Evolutionary conservation across 2,329 filamentous ascomycete species (phyloP), one percentile per base, ranked within the genome.

Genomic region (Fusarium abutilonis): DNA sequence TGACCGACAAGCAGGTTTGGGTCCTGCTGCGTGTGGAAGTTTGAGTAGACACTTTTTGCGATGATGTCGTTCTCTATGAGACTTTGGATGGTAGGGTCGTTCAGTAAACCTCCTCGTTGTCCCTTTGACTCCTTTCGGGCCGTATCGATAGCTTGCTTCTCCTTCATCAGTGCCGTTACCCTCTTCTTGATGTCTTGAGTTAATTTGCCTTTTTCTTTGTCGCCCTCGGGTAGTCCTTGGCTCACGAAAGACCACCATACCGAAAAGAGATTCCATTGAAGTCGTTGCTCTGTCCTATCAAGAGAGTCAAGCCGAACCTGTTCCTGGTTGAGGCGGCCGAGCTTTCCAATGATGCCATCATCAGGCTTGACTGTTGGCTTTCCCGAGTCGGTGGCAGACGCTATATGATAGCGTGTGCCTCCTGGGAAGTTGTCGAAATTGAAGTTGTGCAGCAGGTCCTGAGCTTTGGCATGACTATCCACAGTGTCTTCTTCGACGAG

Each of bases 1-100:
- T 73, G 73, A 0, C 70, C 75, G 9, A 79, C 46, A 1, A 78
- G 59, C 2, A 79, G 23, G 2, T 76, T 78, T 1, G 78, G 78
- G 46, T 80, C 78, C 1, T 61, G 62, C 13, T 58, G 56, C 4
- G 66, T 63, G 39, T 70, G 69, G 52, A 74, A 78, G 4, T 56
- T 26, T 1, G 67, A 63, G 28, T 63, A 15, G 1, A 56, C 66
- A 6, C 32, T 13, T 35, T 9, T 6, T 13, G 6, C 9, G 14
- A 35, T 7, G 3, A 6, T 14, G 6, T 15, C 32, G 6, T 13
- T 15, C 19, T 19, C 19, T 19, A 19, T 19, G 19, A 19, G 19
- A 19, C 19, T 3, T 19, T 19, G 19, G 19, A 19, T 19, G 19
- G 19, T 19, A 19, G 19, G 19, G 19, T 19, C 19, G 19, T 19